A percentile compares a stretch with the other conserved stretches of the same genome.
phyloP scores from a whole-genome alignment of 2,329 filamentous ascomycete genomes.

The Aspergillus tamarii region DNA sequence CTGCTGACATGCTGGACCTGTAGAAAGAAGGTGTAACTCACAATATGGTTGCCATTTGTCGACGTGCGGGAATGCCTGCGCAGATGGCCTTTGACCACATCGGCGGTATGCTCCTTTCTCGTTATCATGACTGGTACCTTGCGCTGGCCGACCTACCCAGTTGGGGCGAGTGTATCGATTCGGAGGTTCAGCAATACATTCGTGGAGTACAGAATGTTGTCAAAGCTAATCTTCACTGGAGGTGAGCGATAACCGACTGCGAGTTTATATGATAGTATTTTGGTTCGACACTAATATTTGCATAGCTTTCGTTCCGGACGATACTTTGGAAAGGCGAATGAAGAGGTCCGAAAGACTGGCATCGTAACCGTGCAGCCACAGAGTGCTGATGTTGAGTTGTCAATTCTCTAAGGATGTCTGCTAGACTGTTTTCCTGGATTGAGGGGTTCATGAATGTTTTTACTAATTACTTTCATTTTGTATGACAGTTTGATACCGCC shows the following conservation, averaged over 20 bases:
- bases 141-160: constrained; percentile 25
- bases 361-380: constrained; percentile 14
- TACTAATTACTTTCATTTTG: neutral
- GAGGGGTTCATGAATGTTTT: neutral
- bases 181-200: constrained; percentile 29
- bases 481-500: neutral
- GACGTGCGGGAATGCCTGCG: constrained; percentile 19
- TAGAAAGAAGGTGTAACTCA: constrained; percentile 26
- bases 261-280: neutral
- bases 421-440: neutral
- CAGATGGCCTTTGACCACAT: constrained; percentile 30
- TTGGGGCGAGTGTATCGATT: constrained; percentile 28
- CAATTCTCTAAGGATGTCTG: constrained; percentile 1
- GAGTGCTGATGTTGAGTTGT: constrained; percentile 13
- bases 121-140: constrained; percentile 30
- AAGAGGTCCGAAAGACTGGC: constrained; percentile 16
- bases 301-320: constrained; percentile 24
- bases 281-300: neutral
- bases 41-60: constrained; percentile 27
- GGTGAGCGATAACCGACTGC: constrained; percentile 14
- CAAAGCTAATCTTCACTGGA: constrained; percentile 30
- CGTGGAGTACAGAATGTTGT: constrained; percentile 26
- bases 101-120: constrained; percentile 20
- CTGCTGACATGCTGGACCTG: neutral
- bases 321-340: constrained; percentile 25